These are phyloP conservation scores for Omphalotus guepiniiformis DNA, from an alignment of 768 basidiomycete genomes.

Conservation along the genomic window DNA sequence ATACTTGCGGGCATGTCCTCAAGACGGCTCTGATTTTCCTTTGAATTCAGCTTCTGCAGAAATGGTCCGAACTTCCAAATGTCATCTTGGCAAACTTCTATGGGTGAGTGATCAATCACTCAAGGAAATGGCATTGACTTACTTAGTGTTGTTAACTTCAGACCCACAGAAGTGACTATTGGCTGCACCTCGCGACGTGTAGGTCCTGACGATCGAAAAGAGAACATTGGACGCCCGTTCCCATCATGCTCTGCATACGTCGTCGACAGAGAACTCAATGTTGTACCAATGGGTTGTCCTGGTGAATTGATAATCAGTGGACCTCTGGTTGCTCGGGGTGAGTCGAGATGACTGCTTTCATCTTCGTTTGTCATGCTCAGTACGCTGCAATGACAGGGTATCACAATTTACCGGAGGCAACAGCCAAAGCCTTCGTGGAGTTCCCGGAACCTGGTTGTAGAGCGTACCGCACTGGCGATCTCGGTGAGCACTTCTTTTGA, in stretches of 20 bases:
- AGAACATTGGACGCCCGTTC: slow-evolving; percentile 42
- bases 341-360: neutral
- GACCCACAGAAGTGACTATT: slow-evolving; percentile 49
- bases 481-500: slow-evolving; percentile 33
- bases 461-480: slow-evolving; percentile 48
- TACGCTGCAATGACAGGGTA: slow-evolving; percentile 27
- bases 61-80: slow-evolving; percentile 42
- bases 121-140: neutral
- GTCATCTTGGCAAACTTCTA: slow-evolving; percentile 47
- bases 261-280: slow-evolving; percentile 36
- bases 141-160: slow-evolving; percentile 15
- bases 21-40: neutral
- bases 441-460: slow-evolving; percentile 36
- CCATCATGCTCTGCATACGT: slow-evolving; percentile 30
- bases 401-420: slow-evolving; percentile 39
- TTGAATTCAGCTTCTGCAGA: slow-evolving; percentile 32
- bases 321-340: slow-evolving; percentile 39
- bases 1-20: neutral
- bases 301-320: slow-evolving; percentile 50
- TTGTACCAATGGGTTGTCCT: slow-evolving; percentile 38
- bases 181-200: slow-evolving; percentile 45
- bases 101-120: slow-evolving; percentile 33
- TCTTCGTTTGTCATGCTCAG: neutral
- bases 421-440: slow-evolving; percentile 40
- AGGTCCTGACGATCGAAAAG: slow-evolving; percentile 33